Evolutionary conservation across 2,329 filamentous ascomycete genomes (phyloP), one percentile per base, ranked within the genome.

Genomic region (Raffaelea ambrosiae): DNA sequence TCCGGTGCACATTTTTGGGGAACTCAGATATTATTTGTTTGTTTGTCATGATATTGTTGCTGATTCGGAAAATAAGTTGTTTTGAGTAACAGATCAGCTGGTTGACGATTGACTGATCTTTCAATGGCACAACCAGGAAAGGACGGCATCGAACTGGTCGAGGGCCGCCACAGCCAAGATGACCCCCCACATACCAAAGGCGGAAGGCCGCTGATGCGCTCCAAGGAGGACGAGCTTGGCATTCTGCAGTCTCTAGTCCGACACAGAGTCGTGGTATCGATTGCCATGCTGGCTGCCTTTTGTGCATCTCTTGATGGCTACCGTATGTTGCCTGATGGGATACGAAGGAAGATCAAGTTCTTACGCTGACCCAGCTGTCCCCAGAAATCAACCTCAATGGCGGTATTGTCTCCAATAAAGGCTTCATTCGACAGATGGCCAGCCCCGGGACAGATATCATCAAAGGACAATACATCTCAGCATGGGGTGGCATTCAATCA

Each of bases 291-390:
- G 43, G 66, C 65, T 5, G 64, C 67, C 0, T 71, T 70, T 44
- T 63, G 61, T 42, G 66, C 67, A 14, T 62, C 66, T 1, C 54
- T 69, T 0, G 67, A 70, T 55, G 67, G 67, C 3, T 70, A 70
- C 46, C 67, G 64, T 66, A 53, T 19, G 55, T 43, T 2, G 16
- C 39, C 5, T 10, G 33, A 4, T 4, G 5, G 8, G 38, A 8
- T 9, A 7, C 13, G 13, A 13, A 29, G 7, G 7, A 13, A 13
- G 26, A n/a, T n/a, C n/a, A n/a, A 29, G 26, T 29, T 29, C 13
- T 29, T 13, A 29, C 26, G 26, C 26, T 29, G 13, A 29, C 13
- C 26, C 13, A 7, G 7, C 7, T 29, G 26, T 13, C 13, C 13
- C 7, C 7, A 53, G 47, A 50, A 44, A 50, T 48, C 31, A 50